Conservation (phyloP, 148 eudicot genomes). For the Dianthus caryophyllus region DNA sequence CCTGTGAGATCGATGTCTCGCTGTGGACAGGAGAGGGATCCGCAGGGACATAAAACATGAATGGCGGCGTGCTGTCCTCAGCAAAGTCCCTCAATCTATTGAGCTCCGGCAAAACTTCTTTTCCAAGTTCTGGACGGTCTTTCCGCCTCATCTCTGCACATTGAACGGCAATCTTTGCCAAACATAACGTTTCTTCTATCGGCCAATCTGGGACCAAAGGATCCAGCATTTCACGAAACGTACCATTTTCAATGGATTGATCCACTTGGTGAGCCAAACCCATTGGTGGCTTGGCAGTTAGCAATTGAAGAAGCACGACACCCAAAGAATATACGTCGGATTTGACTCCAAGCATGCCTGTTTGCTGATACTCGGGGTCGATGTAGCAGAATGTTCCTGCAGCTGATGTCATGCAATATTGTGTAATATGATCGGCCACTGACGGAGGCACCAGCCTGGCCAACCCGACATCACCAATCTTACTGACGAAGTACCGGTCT, state of each 20-base stretch:
- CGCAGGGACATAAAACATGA: constrained; percentile 27
- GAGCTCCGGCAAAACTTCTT: constrained; percentile 53
- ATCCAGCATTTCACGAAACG: constrained; percentile 44
- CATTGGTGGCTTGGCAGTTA: constrained; percentile 62
- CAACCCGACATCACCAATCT: constrained; percentile 68
- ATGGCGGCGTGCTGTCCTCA: constrained; percentile 38
- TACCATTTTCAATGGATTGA: constrained; percentile 37
- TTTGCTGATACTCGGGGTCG: constrained; percentile 73
- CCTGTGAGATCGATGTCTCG: constrained; percentile 37
- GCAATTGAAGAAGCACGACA: constrained; percentile 50
- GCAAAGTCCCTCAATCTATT: constrained; percentile 45
- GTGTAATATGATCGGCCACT: constrained; percentile 55
- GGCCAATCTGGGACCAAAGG: constrained; percentile 66
- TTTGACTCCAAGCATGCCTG: constrained; percentile 62
- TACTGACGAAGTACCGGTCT: constrained; percentile 58
- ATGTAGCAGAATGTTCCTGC: constrained; percentile 74
- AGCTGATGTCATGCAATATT: constrained; percentile 53
- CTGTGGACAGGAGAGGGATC: constrained; percentile 28
- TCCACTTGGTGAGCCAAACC: constrained; percentile 51
- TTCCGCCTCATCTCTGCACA: constrained; percentile 58
- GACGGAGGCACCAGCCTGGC: constrained; percentile 64
- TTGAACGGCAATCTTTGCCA: constrained; percentile 48
- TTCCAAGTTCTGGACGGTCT: constrained; percentile 68
- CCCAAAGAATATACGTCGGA: constrained; percentile 68
- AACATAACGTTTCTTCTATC: constrained; percentile 40